Percentiles rank a stretch among this genome's conserved stretches.
Evolutionary conservation across 2,329 filamentous ascomycete genomes (phyloP).

Genomic region (Aureobasidium leucospermi): DNA sequence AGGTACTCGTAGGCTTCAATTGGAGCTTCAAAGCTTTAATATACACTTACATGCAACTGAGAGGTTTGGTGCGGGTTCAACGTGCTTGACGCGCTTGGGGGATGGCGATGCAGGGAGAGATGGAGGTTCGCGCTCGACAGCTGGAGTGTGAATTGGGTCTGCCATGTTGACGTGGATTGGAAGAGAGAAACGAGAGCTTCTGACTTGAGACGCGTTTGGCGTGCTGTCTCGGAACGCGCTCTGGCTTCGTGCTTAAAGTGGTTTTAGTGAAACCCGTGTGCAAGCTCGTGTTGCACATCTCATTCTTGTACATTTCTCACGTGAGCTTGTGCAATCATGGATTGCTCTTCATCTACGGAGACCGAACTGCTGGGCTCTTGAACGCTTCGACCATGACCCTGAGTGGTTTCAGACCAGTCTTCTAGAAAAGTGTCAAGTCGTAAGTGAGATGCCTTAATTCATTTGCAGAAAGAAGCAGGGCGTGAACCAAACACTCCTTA

Average conservation of each 20-base stretch:
- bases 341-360: neutral
- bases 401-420: neutral
- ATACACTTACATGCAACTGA: conserved; percentile 27
- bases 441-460: neutral
- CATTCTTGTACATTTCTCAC: neutral
- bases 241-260: neutral
- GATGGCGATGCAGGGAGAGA: conserved; percentile 65
- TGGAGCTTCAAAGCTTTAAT: neutral
- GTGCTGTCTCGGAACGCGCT: neutral
- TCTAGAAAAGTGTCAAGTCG: neutral
- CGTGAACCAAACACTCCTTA: neutral
- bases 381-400: neutral
- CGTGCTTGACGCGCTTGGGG: conserved; percentile 70
- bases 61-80: conserved; percentile 34
- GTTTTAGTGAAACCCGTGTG: neutral
- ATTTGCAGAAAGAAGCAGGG: neutral
- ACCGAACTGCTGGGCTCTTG: neutral
- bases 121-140: conserved; percentile 39
- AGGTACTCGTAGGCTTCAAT: neutral
- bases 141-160: conserved; percentile 25
- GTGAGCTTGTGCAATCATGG: neutral
- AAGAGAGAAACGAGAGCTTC: neutral
- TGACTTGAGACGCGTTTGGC: neutral
- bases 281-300: neutral
- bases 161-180: conserved; percentile 20